A percentile compares a stretch with the other conserved stretches of the same genome.
These are phyloP conservation scores for Biscogniauxia marginata DNA, from an alignment of 2,329 filamentous ascomycete species.

Conservation along the genomic window DNA sequence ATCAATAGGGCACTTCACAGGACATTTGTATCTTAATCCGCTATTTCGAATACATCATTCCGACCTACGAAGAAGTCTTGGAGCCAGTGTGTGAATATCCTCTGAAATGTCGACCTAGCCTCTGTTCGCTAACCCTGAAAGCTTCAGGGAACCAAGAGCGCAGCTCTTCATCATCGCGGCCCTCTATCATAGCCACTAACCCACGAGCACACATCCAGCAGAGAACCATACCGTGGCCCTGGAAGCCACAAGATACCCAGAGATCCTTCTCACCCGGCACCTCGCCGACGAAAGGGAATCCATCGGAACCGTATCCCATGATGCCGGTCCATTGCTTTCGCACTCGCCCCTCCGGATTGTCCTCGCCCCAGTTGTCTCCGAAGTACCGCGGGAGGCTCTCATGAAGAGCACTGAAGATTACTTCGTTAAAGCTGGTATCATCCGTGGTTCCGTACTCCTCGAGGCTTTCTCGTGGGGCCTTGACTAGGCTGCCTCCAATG, in stretches of 20 bases:
- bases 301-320: constrained; percentile 56
- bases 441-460: constrained; percentile 55
- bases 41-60: neutral
- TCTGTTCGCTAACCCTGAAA: constrained; percentile 47
- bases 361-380: constrained; percentile 49
- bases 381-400: constrained; percentile 49
- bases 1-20: no score
- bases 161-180: constrained; percentile 33
- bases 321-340: constrained; percentile 53
- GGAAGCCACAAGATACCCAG: constrained; percentile 60
- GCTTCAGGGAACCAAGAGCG: constrained; percentile 52
- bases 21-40: no score
- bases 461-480: constrained; percentile 40
- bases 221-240: constrained; percentile 66
- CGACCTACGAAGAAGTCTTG: neutral
- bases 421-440: constrained; percentile 51
- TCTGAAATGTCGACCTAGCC: constrained; percentile 39
- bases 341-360: constrained; percentile 40
- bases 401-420: constrained; percentile 47
- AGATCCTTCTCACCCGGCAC: constrained; percentile 46
- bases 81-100: constrained; percentile 27
- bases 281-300: constrained; percentile 51
- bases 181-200: constrained; percentile 52
- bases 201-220: constrained; percentile 60
- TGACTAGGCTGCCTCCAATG: constrained; percentile 58